phyloP scores from a whole-genome alignment of 2,329 filamentous ascomycete genomes.

The Hymenoscyphus fraxineus region DNA sequence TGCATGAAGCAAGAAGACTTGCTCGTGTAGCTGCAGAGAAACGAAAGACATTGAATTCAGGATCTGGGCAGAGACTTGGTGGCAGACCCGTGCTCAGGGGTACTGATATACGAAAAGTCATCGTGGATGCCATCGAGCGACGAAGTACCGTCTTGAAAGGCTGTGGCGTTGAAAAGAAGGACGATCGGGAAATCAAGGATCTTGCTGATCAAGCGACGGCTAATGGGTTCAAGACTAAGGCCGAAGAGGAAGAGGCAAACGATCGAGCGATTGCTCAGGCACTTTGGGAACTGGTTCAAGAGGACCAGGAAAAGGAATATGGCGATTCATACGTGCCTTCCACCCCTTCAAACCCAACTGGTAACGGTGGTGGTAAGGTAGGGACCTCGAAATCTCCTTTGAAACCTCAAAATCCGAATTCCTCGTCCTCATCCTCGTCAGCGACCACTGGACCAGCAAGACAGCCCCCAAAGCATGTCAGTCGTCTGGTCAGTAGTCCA shows the following conservation, averaged over 20 bases:
- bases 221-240: conserved; percentile 76
- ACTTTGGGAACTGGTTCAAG: conserved; percentile 79
- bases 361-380: conserved; percentile 31
- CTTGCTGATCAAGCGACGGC: conserved; percentile 60
- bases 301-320: conserved; percentile 50
- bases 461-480: conserved; percentile 26
- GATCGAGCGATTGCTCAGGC: conserved; percentile 82
- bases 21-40: conserved; percentile 73
- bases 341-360: conserved; percentile 31
- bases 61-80: conserved; percentile 70
- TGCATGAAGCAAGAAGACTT: conserved; percentile 69
- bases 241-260: conserved; percentile 85
- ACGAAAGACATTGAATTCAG: conserved; percentile 53
- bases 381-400: conserved; percentile 5
- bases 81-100: conserved; percentile 55
- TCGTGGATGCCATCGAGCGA: conserved; percentile 67
- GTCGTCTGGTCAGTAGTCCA: conserved; percentile 28
- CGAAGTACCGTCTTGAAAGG: conserved; percentile 65
- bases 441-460: conserved; percentile 11
- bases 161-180: conserved; percentile 64
- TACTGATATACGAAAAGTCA: conserved; percentile 67
- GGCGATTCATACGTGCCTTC: conserved; percentile 30
- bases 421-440: not conserved
- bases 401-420: not conserved
- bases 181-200: conserved; percentile 62